Evolutionary conservation across 2,329 filamentous ascomycete genomes (phyloP).

Genomic region (Epicoccum nigrum): DNA sequence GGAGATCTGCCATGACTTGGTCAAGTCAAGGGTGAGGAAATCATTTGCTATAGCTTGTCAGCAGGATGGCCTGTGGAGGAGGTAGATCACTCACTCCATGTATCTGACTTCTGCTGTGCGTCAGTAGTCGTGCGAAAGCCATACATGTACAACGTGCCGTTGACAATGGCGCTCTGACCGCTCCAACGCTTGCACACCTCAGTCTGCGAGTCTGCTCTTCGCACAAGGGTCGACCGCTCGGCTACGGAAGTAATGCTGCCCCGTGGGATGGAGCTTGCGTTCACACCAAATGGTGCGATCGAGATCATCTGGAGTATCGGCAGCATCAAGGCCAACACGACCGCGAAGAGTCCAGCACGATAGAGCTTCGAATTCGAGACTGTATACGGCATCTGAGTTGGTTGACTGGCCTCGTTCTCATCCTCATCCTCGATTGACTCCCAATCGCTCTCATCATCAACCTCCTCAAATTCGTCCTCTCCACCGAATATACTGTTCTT

Average conservation of each 20-base stretch:
- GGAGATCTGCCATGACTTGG: slow-evolving; percentile 71
- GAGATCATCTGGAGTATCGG: slow-evolving; percentile 41
- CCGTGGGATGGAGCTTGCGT: slow-evolving; percentile 33
- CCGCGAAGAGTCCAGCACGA: slow-evolving; percentile 35
- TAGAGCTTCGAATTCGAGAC: slow-evolving; percentile 33
- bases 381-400: slow-evolving; percentile 3
- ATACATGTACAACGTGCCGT: slow-evolving; percentile 78
- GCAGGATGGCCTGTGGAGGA: not conserved
- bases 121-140: slow-evolving; percentile 69
- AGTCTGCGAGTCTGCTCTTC: slow-evolving; percentile 40
- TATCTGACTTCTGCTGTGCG: slow-evolving; percentile 64
- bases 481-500: slow-evolving; percentile 35
- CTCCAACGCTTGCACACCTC: slow-evolving; percentile 48
- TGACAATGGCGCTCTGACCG: slow-evolving; percentile 65
- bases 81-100: slow-evolving; percentile 67
- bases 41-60: slow-evolving; percentile 57
- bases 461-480: slow-evolving; percentile 17
- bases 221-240: slow-evolving; percentile 25
- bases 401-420: slow-evolving; percentile 18
- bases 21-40: slow-evolving; percentile 74
- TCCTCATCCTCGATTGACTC: slow-evolving; percentile 38
- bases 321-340: slow-evolving; percentile 42
- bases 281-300: slow-evolving; percentile 33
- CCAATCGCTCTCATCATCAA: slow-evolving; percentile 37
- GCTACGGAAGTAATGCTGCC: slow-evolving; percentile 24